Percentiles rank a stretch among this genome's conserved stretches.
Conservation (phyloP, 2,329 filamentous ascomycete species). For the Proliferodiscus dingleyae region DNA sequence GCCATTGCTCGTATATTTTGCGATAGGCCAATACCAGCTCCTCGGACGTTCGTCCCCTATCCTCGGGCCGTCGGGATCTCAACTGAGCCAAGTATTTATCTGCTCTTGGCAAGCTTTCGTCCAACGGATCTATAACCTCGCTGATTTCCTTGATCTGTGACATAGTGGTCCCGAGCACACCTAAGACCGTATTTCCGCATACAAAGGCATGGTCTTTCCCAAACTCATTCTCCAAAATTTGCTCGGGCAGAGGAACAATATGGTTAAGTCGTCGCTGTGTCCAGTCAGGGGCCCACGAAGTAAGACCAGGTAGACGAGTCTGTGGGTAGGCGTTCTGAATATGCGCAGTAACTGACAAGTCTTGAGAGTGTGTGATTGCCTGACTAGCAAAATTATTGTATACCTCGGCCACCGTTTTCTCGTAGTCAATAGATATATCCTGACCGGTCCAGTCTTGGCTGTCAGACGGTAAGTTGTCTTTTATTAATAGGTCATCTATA, state of each 20-base stretch:
- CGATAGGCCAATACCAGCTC: too few species aligned
- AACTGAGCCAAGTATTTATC: not conserved
- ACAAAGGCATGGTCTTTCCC: not conserved
- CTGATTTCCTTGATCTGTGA: not conserved
- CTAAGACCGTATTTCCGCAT: not conserved
- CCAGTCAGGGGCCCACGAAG: constrained; percentile 1
- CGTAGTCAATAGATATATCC: not conserved
- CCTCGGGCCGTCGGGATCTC: not conserved
- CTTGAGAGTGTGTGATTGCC: not conserved
- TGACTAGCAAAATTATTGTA: not conserved
- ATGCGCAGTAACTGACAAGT: not conserved
- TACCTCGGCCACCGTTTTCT: not conserved
- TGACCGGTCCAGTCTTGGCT: not conserved
- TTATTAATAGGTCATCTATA: too few species aligned
- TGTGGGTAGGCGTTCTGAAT: not conserved
- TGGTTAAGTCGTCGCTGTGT: not conserved
- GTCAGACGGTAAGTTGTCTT: too few species aligned
- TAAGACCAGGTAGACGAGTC: not conserved
- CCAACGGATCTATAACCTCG: not conserved
- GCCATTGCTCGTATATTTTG: too few species aligned
- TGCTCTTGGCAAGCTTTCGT: not conserved
- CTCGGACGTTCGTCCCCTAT: not conserved
- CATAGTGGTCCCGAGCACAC: not conserved
- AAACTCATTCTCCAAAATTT: too few species aligned
- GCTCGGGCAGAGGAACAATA: not conserved